These are phyloP conservation scores for Pythium insidiosum DNA, from an alignment of 352 stramenopile genomes.

Conservation along the genomic window DNA sequence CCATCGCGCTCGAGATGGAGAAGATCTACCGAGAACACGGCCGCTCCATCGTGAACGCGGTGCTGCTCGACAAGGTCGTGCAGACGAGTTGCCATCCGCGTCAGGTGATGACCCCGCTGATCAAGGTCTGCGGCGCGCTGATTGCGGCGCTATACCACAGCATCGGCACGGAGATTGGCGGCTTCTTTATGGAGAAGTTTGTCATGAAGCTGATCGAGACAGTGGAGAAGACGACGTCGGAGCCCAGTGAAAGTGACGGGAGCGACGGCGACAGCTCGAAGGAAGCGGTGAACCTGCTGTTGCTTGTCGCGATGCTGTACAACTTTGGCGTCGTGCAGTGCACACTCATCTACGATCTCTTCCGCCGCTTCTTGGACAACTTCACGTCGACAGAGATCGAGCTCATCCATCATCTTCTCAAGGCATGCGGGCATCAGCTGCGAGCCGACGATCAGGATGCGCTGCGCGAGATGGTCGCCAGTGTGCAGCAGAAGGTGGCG, in stretches of 20 bases:
- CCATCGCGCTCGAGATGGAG: conserved; percentile 71
- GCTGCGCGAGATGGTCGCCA: conserved; percentile 79
- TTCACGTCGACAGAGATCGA: conserved; percentile 79
- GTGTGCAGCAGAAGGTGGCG: conserved; percentile 72
- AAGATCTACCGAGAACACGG: conserved; percentile 68
- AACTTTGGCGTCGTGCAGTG: conserved; percentile 86
- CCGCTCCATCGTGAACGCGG: conserved; percentile 63
- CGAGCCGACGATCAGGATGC: conserved; percentile 75
- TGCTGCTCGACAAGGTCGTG: conserved; percentile 64
- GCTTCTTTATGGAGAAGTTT: conserved; percentile 78
- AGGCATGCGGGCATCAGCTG: conserved; percentile 74
- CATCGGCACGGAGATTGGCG: conserved; percentile 67
- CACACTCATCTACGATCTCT: conserved; percentile 88
- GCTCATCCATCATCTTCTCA: conserved; percentile 82
- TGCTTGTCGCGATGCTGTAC: conserved; percentile 88
- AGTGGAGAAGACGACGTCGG: conserved; percentile 11
- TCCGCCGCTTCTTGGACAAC: conserved; percentile 69
- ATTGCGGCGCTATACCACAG: conserved; percentile 70
- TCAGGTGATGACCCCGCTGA: conserved; percentile 72
- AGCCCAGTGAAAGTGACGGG: conserved; percentile 18
- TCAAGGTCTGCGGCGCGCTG: conserved; percentile 62
- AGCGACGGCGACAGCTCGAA: conserved; percentile 31
- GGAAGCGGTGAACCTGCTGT: conserved; percentile 70
- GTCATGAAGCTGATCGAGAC: conserved; percentile 45
- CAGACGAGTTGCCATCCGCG: conserved; percentile 52